Evolutionary conservation across 768 basidiomycete genomes (phyloP), one percentile per base, ranked within the genome.

Genomic region (Tulasnella sp.): DNA sequence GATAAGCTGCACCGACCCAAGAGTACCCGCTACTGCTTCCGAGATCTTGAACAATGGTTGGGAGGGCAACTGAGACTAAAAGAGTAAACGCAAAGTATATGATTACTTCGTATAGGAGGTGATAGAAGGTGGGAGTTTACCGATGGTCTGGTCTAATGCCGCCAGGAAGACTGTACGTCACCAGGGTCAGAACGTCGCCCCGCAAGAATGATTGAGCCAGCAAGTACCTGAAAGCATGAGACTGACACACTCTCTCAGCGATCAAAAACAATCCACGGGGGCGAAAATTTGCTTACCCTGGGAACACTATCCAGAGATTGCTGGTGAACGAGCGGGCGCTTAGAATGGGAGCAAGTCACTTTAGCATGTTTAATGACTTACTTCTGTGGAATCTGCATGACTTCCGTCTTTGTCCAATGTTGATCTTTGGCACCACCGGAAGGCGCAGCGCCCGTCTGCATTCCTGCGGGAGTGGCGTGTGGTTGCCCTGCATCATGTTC

Each of bases 1-100:
- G 86, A 84, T 95, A 96, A 42, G 94, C 91, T 18, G 78, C 83
- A 80, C 92, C 92, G 54, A 94, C 91, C 93, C 93, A 94, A 75
- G 92, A 90, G 82, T 94, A 94, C 48, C 87, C 87, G 22, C 85
- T 88, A 6, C 91, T 92, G 40, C 91, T 92, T 72, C 92, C 90
- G 0, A 94, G 88, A 34, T 92, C 84, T 24, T 83, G 85, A 16
- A 93, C 91, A 74, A 94, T 94, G 0, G 92, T 93, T 0, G 93
- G 93, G 40, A 94, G 86, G 24, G 93, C 93, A 6, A 93, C 93
- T 16, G 22, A 24, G 79, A 82, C 54, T 60, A 31, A 1, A 22
- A 44, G 3, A 50, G 37, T 16, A 77, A 31, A 28, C 7, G 12
- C 8, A n/a, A 41, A 6, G 76, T 5, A 4, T n/a, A n/a, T 37